A percentile compares a stretch with the other conserved stretches of the same genome.
phyloP scores from a whole-genome alignment of 805 yeast genomes.

The Candida broadrunensis region DNA sequence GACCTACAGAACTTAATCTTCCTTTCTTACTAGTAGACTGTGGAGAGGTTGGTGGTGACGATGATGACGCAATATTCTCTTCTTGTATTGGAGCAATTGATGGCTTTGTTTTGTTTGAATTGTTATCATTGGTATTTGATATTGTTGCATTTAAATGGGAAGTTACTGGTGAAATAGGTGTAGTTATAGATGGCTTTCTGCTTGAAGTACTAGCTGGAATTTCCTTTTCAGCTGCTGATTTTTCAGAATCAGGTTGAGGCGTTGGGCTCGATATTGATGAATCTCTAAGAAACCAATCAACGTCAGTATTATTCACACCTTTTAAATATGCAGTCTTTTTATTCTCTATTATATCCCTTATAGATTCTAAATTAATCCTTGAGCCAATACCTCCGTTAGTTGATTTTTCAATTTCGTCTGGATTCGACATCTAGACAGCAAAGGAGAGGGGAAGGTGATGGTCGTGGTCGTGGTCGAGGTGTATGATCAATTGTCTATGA shows the following conservation, averaged over 20 bases:
- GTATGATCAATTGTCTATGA: too few relatives aligned
- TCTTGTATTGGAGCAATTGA: slow-evolving; percentile 23
- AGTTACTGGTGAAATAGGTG: slow-evolving; percentile 7
- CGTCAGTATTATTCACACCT: slow-evolving; percentile 41
- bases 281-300: slow-evolving; percentile 52
- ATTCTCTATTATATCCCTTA: slow-evolving; percentile 20
- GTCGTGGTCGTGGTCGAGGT: too few relatives aligned
- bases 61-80: slow-evolving; percentile 6
- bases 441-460: too few relatives aligned
- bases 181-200: background rate
- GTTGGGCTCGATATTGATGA: slow-evolving; percentile 11
- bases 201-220: slow-evolving; percentile 1
- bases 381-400: background rate
- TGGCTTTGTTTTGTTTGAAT: slow-evolving; percentile 29
- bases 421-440: background rate
- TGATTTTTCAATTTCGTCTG: background rate
- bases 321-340: slow-evolving; percentile 14
- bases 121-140: slow-evolving; percentile 31
- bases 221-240: background rate
- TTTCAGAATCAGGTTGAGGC: background rate
- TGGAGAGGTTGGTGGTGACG: background rate
- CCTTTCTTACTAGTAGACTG: background rate
- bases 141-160: slow-evolving; percentile 22
- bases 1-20: background rate
- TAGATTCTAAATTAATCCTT: slow-evolving; percentile 15